Evolutionary conservation across 176 grass and related monocot genomes (phyloP).

Genomic region (Canna indica): DNA sequence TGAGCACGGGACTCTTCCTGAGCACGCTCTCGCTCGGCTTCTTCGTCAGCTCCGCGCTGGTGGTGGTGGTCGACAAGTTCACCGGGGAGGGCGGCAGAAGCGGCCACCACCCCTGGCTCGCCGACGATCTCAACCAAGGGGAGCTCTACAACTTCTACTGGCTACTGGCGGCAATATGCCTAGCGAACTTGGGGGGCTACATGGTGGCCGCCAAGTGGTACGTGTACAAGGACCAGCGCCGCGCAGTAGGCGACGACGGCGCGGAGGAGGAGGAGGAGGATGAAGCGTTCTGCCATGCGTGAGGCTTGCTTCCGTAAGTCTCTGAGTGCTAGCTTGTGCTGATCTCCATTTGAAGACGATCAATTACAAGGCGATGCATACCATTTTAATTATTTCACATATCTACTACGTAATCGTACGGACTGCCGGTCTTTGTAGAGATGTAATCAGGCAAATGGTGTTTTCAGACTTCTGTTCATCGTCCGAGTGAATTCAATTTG

Average conservation of each 20-base stretch:
- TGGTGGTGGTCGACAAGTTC: constrained; percentile 48
- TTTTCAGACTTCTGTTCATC: no score
- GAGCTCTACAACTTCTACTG: constrained; percentile 88
- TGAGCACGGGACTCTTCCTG: constrained; percentile 92
- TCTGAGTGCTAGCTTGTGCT: no score
- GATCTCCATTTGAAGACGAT: no score
- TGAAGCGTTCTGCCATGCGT: constrained; percentile 33
- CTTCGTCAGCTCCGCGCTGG: constrained; percentile 76
- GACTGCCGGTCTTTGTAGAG: no score
- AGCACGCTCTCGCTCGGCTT: constrained; percentile 85
- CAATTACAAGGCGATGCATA: no score
- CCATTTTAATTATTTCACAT: no score
- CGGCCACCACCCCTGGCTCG: constrained; percentile 41
- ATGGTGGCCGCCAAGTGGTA: constrained; percentile 63
- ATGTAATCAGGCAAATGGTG: no score
- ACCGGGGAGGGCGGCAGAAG: constrained; percentile 34
- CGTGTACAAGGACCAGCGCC: constrained; percentile 53
- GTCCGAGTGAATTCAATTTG: no score
- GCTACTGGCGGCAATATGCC: constrained; percentile 55
- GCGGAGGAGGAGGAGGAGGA: constrained; percentile 37
- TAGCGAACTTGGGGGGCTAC: constrained; percentile 47
- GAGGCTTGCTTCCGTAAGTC: no score
- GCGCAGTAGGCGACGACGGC: constrained; percentile 24
- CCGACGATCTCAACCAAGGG: constrained; percentile 65
- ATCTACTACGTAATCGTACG: no score